A percentile compares a stretch with the other conserved stretches of the same genome.
Evolutionary conservation across 331 rosid genomes (phyloP).

Genomic region (Quercus phellos): DNA sequence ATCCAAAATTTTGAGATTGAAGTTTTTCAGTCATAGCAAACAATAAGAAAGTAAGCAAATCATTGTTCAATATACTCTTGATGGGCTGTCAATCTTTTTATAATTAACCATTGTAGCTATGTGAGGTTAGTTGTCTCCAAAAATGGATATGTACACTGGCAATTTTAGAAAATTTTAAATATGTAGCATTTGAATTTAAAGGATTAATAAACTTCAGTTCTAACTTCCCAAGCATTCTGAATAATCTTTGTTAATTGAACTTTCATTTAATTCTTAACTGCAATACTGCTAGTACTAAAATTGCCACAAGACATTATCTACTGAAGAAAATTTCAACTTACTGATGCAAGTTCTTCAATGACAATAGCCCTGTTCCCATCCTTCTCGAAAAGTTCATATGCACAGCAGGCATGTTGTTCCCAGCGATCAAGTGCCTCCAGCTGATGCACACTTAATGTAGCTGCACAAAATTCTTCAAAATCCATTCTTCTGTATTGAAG

Average conservation of each 20-base stretch:
- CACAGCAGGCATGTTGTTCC: constrained; percentile 96
- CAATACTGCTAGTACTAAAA: background rate
- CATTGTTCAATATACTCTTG: background rate
- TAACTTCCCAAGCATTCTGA: too few relatives aligned
- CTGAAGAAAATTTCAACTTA: constrained; percentile 33
- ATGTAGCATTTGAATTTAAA: too few relatives aligned
- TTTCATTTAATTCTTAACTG: background rate
- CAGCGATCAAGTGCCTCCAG: constrained; percentile 95
- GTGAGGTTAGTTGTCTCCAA: background rate
- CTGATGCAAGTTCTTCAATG: constrained; percentile 96
- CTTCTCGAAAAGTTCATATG: constrained; percentile 90
- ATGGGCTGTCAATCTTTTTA: background rate
- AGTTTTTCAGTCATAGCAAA: background rate
- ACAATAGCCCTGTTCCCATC: constrained; percentile 90
- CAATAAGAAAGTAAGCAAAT: background rate
- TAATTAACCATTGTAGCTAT: background rate
- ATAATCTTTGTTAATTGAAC: too few relatives aligned
- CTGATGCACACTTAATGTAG: constrained; percentile 90
- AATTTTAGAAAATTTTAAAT: too few relatives aligned
- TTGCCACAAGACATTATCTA: background rate
- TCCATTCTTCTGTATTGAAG: constrained; percentile 98
- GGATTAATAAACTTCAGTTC: too few relatives aligned
- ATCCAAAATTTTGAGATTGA: background rate
- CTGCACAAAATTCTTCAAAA: constrained; percentile 93
- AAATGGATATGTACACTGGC: too few relatives aligned